A percentile compares a stretch with the other conserved stretches of the same genome.
Conservation (phyloP, 768 basidiomycete species). For the Collybia nuda region DNA sequence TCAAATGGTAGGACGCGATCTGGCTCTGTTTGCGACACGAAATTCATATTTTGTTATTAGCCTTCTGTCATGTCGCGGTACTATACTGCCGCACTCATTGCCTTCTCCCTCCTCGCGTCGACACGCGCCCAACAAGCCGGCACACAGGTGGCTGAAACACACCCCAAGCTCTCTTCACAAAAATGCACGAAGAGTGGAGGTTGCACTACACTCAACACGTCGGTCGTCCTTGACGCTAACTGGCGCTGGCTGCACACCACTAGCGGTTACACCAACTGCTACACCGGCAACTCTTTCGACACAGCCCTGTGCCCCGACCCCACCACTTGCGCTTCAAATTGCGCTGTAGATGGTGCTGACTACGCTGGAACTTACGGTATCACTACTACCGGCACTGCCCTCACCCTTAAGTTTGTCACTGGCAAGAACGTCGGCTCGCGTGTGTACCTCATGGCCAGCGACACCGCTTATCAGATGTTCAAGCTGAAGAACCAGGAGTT, state of each 20-base stretch:
- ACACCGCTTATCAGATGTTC: conserved; percentile 34
- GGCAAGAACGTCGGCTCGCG: conserved; percentile 36
- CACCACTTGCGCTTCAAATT: conserved; percentile 43
- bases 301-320: conserved; percentile 48
- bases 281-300: conserved; percentile 60
- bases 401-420: conserved; percentile 52
- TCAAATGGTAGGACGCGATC: too few relatives aligned
- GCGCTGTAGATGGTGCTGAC: conserved; percentile 45
- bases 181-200: conserved; percentile 47
- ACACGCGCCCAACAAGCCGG: conserved; percentile 54
- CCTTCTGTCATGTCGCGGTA: too few relatives aligned
- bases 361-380: conserved; percentile 55
- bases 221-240: conserved; percentile 54
- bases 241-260: conserved; percentile 54
- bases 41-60: too few relatives aligned
- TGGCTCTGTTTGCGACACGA: too few relatives aligned
- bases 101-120: conserved; percentile 38
- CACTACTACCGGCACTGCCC: conserved; percentile 41
- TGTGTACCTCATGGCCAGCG: conserved; percentile 34
- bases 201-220: conserved; percentile 28
- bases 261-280: conserved; percentile 40
- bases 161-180: conserved; percentile 33
- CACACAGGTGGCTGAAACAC: conserved; percentile 35
- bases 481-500: conserved; percentile 44
- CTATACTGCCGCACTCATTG: conserved; percentile 27